Evolutionary conservation across 148 eudicot species (phyloP), one percentile per base, ranked within the genome.

Genomic region (Bassia scoparia): DNA sequence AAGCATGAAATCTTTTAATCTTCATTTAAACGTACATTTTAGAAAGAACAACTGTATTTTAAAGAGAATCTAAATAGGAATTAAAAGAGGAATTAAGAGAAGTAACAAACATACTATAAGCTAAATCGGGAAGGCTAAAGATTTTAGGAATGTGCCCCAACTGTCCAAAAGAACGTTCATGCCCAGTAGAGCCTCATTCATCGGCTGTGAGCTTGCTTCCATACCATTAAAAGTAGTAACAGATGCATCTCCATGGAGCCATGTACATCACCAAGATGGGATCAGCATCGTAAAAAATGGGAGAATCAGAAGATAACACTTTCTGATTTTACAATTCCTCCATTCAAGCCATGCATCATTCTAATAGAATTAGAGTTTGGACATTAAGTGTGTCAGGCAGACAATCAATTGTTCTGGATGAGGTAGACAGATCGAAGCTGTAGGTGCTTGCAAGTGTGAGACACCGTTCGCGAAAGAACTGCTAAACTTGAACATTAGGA

Each of bases 121-220:
- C 91, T 54, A 91, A 83, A 68, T 86, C 91, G 2, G 93, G 78
- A 55, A 91, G 76, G 65, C 91, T 86, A 73, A 87, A 87, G 62
- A 69, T 83, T 69, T 86, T 80, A 5, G 91, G 88, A 77, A 87
- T 84, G 71, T 86, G 88, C 50, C 84, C 87, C 60, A 92, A 72
- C 24, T 87, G 79, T 72, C 86, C 87, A 83, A 80, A 85, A 30
- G 78, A 68, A 13, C 78, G 52, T 84, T 89, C 11, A 82, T 67
- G 60, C 87, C 90, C 70, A 90, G 53, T 24, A 88, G 69, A 8
- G 81, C 14, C 46, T 83, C 93, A 77, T 79, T 85, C 67, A 81
- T 27, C 10, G 83, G 82, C 54, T 87, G 91, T 13, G 88, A 78
- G 76, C 77, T 87, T 34, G 88, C 72, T 21, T 84, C 89, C 60